Base-by-base conservation (phyloP, 2,329 filamentous ascomycete species). In the Rhinocladiella similis region DNA sequence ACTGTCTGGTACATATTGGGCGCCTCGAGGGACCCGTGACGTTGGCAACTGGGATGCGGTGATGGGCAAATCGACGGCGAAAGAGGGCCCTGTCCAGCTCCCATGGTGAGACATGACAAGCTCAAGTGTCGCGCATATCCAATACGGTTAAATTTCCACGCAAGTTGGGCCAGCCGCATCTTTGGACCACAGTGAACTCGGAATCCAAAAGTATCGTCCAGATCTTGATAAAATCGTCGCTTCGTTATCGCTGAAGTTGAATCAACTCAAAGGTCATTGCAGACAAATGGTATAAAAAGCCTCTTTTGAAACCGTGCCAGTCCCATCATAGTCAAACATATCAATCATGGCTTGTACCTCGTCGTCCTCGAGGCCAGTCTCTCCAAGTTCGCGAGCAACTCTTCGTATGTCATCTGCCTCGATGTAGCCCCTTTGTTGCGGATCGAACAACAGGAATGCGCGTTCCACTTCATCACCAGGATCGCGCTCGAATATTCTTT, bases 281-380 rank as follows among this genome's bases (percentile, higher is more conserved):
- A 86, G 75, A 70, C 84, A 87, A 63, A 87, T 87, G n/a, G 81
- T 80, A 65, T 87, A 76, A 74, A 87, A 87, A 57, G 84, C 84
- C 57, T 87, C 84, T 66, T 81, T 71, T 47, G 78, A 80, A 63
- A 87, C 85, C 55, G 81, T 91, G 10, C 92, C 92, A 66, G 96
- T 95, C 1, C 91, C 93, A 69, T 96, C 90, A 63, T 97, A 81
- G 76, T 99, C 94, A 77, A 97, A 95, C 74, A 97, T 93, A 69
- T 97, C 91, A 76, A 99, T 94, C 94, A 99, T 99, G 63, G 91
- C 91, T 65, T 85, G 81, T 60, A 99, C 80, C 72, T 99, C 94
- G 67, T 95, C 89, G 69, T 99, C 93, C 65, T 94, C 90, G 65
- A 99, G 80, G 12, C 90, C 91, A 5, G 75, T 78, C 73, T 97